phyloP scores from a whole-genome alignment of 805 yeast species.

The Candida ponderosae region DNA sequence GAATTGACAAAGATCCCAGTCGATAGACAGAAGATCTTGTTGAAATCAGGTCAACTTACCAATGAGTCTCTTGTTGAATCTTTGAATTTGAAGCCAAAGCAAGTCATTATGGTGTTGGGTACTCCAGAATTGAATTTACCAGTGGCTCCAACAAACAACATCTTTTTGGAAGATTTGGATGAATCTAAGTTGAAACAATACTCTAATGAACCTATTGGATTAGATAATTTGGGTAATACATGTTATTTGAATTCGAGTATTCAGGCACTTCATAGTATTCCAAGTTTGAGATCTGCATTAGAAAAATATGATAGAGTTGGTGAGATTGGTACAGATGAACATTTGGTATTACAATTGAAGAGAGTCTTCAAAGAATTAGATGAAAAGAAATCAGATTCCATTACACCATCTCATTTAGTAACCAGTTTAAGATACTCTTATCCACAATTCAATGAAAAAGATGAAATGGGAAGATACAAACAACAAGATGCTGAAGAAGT shows the following conservation, averaged over 20 bases:
- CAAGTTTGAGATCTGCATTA: slow-evolving; percentile 61
- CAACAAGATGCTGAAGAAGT: slow-evolving; percentile 99
- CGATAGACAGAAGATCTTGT: slow-evolving; percentile 81
- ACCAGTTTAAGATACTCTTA: slow-evolving; percentile 54
- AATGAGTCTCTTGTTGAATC: slow-evolving; percentile 46
- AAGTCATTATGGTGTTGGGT: slow-evolving; percentile 82
- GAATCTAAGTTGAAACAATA: slow-evolving; percentile 27
- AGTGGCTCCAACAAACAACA: slow-evolving; percentile 45
- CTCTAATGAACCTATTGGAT: slow-evolving; percentile 65
- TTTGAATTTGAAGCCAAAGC: slow-evolving; percentile 54
- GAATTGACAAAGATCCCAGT: slow-evolving; percentile 77
- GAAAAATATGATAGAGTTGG: slow-evolving; percentile 35
- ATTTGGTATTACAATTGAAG: slow-evolving; percentile 40
- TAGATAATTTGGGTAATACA: slow-evolving; percentile 92
- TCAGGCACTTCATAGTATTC: slow-evolving; percentile 78
- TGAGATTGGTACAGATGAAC: slow-evolving; percentile 27
- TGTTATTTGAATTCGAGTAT: slow-evolving; percentile 88
- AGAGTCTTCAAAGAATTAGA: slow-evolving; percentile 33
- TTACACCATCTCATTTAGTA: slow-evolving; percentile 64
- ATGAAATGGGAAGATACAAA: slow-evolving; percentile 61
- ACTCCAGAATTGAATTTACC: slow-evolving; percentile 66
- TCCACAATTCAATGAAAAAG: slow-evolving; percentile 88
- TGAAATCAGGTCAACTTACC: slow-evolving; percentile 81
- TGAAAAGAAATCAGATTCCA: slow-evolving; percentile 33
- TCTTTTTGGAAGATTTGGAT: slow-evolving; percentile 66